phyloP scores from a whole-genome alignment of 108 stramenopile genomes.

The Epipyxis sp. region DNA sequence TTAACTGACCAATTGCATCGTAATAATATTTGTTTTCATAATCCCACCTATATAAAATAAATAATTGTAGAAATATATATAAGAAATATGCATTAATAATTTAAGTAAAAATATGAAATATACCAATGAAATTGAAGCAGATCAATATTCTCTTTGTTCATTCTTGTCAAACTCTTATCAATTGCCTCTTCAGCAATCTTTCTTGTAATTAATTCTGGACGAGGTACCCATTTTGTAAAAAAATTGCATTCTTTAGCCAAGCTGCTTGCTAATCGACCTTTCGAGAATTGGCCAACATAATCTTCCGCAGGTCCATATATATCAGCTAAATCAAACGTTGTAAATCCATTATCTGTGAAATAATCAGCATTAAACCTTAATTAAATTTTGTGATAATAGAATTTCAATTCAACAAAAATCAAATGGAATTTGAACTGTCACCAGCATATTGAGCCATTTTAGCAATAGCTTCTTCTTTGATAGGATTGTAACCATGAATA shows the following conservation, averaged over 20 bases:
- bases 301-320: background rate
- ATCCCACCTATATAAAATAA: no score
- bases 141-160: background rate
- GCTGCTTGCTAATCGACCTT: background rate
- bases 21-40: background rate
- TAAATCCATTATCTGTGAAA: no score
- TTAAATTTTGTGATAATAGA: no score
- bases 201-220: background rate
- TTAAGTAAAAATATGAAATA: no score
- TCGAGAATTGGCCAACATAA: background rate
- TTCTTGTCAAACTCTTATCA: background rate
- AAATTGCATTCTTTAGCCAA: background rate
- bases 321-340: background rate
- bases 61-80: no score
- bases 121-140: background rate
- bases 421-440: no score
- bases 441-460: background rate
- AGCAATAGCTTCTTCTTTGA: background rate
- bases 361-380: no score
- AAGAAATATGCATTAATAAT: no score
- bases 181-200: background rate
- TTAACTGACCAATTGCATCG: background rate
- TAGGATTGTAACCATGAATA: background rate
- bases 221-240: background rate
- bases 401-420: no score